Conservation (phyloP, 257 asterid genomes). For the Primulina huaijiensis region DNA sequence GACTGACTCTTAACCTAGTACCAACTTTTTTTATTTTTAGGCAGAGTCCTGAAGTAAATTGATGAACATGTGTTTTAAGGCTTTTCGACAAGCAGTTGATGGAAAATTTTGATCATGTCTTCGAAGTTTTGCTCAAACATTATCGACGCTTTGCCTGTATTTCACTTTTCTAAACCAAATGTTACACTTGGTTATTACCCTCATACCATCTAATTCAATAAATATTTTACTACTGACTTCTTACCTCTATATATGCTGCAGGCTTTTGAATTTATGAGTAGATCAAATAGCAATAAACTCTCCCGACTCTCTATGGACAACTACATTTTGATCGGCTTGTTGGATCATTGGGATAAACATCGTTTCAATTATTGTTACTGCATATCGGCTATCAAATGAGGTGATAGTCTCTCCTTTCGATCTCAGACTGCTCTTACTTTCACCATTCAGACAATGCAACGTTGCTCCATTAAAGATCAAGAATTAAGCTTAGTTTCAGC, state of each 20-base stretch:
- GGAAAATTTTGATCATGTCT: not conserved
- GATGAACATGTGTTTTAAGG: too few relatives aligned
- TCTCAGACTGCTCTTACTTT: not conserved
- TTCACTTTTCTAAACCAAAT: not conserved
- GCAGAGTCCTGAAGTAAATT: not conserved
- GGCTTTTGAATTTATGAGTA: constrained; percentile 5
- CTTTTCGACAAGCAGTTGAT: too few relatives aligned
- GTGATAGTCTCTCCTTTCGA: not conserved
- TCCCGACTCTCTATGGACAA: not conserved
- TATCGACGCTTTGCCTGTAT: not conserved
- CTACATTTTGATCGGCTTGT: constrained; percentile 19
- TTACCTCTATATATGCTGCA: constrained; percentile 11
- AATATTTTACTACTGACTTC: not conserved
- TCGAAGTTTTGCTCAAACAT: not conserved
- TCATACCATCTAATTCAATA: too few relatives aligned
- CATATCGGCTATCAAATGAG: not conserved
- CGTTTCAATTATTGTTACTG: not conserved
- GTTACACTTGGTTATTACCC: not conserved
- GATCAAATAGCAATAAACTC: not conserved
- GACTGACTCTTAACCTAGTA: not conserved
- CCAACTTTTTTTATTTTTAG: not conserved
- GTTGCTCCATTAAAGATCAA: not conserved
- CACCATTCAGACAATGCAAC: not conserved
- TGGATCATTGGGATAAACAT: not conserved
- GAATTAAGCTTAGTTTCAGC: not conserved